Evolutionary conservation across 2,329 filamentous ascomycete species (phyloP).

Genomic region (Fusarium sp.): DNA sequence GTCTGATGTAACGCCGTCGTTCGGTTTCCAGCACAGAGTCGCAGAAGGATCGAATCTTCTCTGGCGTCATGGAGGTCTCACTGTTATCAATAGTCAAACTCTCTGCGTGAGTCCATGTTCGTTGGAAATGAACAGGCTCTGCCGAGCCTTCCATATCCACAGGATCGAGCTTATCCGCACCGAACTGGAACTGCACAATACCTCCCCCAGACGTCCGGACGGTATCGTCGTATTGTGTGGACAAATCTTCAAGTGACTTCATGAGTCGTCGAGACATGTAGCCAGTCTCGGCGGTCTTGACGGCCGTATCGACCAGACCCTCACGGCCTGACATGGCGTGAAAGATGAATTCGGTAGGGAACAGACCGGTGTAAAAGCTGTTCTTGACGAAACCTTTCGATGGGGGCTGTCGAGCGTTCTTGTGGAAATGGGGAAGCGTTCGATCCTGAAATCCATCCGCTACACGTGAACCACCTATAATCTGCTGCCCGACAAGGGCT

Average conservation of each 20-base stretch:
- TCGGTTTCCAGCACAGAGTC: conserved; percentile 75
- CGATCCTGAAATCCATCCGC: conserved; percentile 96
- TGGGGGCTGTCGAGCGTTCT: conserved; percentile 89
- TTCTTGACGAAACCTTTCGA: conserved; percentile 97
- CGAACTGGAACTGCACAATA: conserved; percentile 97
- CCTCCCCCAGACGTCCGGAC: conserved; percentile 89
- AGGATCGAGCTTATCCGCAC: conserved; percentile 93
- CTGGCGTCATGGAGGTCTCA: conserved; percentile 77
- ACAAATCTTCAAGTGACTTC: conserved; percentile 97
- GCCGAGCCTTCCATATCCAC: conserved; percentile 97
- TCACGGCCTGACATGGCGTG: conserved; percentile 99
- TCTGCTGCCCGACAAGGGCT: conserved; percentile 95
- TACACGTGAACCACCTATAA: conserved; percentile 93
- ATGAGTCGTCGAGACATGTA: conserved; percentile 99
- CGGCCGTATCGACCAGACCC: conserved; percentile 97
- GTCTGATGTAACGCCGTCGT: conserved; percentile 70
- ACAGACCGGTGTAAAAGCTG: conserved; percentile 94
- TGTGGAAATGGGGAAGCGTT: conserved; percentile 93
- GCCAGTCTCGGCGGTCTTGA: conserved; percentile 98
- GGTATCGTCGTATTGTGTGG: conserved; percentile 92
- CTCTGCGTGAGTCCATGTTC: conserved; percentile 87
- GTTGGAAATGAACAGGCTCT: conserved; percentile 89
- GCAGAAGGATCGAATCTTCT: conserved; percentile 77
- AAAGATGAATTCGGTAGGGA: conserved; percentile 94
- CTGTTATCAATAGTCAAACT: conserved; percentile 81